These are phyloP conservation scores for Coniosporium tulheliwenetii DNA, from an alignment of 2,329 filamentous ascomycete genomes.

Conservation along the genomic window DNA sequence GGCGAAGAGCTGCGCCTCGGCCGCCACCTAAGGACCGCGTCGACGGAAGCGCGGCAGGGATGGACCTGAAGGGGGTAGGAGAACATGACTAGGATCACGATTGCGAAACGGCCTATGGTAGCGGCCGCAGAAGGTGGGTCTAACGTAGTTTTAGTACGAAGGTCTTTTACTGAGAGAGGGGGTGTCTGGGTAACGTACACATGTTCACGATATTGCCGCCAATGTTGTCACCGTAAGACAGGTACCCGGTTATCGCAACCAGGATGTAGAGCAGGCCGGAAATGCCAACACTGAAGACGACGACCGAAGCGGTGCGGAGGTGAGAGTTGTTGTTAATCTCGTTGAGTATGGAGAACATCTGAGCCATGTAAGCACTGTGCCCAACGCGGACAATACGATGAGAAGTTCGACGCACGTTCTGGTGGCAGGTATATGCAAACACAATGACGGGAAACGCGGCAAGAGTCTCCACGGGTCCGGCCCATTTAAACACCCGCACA, in stretches of 20 bases:
- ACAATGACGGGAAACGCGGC: slow-evolving; percentile 88
- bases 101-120: slow-evolving; percentile 86
- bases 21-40: slow-evolving; percentile 88
- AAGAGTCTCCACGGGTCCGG: slow-evolving; percentile 60
- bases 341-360: slow-evolving; percentile 99
- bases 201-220: slow-evolving; percentile 87
- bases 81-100: slow-evolving; percentile 91
- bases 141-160: slow-evolving; percentile 10
- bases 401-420: slow-evolving; percentile 51
- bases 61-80: slow-evolving; percentile 93
- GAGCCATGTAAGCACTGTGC: background rate
- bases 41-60: slow-evolving; percentile 85
- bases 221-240: slow-evolving; percentile 85
- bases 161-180: background rate
- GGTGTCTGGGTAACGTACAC: slow-evolving; percentile 40
- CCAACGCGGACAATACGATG: background rate
- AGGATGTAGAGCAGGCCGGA: slow-evolving; percentile 79
- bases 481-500: slow-evolving; percentile 64
- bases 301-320: slow-evolving; percentile 60
- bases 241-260: slow-evolving; percentile 86
- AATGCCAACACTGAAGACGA: slow-evolving; percentile 70
- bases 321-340: slow-evolving; percentile 80
- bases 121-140: slow-evolving; percentile 62
- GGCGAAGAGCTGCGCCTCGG: slow-evolving; percentile 30
- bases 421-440: slow-evolving; percentile 98